Evolutionary conservation across 2,329 filamentous ascomycete species (phyloP).

Genomic region (Pseudocercospora fijiensis): DNA sequence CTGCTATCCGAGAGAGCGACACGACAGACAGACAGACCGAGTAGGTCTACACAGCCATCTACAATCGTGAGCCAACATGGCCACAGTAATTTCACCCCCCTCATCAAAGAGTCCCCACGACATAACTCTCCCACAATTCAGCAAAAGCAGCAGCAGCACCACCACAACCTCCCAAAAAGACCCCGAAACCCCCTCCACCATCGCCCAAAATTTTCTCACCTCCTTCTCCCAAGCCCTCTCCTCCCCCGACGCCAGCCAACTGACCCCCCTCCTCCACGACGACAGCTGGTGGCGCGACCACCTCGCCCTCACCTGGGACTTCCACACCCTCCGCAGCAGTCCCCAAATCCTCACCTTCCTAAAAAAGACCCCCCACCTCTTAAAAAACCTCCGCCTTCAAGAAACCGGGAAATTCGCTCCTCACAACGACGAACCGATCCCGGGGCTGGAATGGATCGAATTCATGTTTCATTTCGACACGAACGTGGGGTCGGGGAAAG

Average conservation of each 20-base stretch:
- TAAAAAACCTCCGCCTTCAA: conserved; percentile 35
- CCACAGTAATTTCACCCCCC: background rate
- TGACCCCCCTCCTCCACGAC: conserved; percentile 42
- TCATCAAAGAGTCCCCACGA: conserved; percentile 30
- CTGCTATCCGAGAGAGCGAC: background rate
- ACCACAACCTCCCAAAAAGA: conserved; percentile 19
- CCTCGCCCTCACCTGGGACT: conserved; percentile 57
- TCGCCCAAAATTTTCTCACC: conserved; percentile 36
- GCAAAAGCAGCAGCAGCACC: conserved; percentile 25
- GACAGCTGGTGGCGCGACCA: conserved; percentile 61
- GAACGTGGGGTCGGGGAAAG: conserved; percentile 55
- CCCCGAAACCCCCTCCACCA: conserved; percentile 20
- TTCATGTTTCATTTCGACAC: conserved; percentile 59
- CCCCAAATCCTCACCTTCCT: conserved; percentile 46
- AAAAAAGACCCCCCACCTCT: too few species aligned
- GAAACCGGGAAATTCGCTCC: conserved; percentile 49
- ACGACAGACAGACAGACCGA: too few species aligned
- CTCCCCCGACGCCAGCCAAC: conserved; percentile 22
- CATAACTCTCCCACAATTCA: conserved; percentile 32
- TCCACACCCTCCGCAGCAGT: conserved; percentile 52
- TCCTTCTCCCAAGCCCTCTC: conserved; percentile 31
- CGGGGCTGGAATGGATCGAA: conserved; percentile 57
- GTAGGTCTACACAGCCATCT: background rate
- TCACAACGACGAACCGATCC: conserved; percentile 49
- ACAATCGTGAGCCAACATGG: background rate